A percentile compares a stretch with the other conserved stretches of the same genome.
phyloP scores from a whole-genome alignment of 2,329 filamentous ascomycete genomes.

The Harringtonia aguacate region DNA sequence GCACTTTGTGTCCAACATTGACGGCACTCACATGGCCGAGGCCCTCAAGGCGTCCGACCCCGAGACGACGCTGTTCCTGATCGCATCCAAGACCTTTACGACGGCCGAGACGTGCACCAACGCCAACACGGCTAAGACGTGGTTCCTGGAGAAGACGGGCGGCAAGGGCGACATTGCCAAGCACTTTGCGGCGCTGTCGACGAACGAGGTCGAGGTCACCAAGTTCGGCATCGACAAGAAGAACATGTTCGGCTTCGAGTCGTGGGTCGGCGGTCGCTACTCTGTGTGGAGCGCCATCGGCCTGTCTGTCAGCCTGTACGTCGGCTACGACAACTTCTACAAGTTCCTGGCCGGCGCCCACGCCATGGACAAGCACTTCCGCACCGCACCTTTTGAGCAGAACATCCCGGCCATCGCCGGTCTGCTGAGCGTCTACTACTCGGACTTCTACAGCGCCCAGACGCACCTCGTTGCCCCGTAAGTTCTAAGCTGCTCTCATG shows the following conservation, averaged over 20 bases:
- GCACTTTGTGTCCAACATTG: slow-evolving; percentile 99
- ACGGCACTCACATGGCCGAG: slow-evolving; percentile 95
- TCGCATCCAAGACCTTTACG: slow-evolving; percentile 98
- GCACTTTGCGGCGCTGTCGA: slow-evolving; percentile 97
- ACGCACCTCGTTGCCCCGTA: slow-evolving; percentile 93
- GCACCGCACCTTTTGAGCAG: slow-evolving; percentile 76
- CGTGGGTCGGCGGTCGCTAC: slow-evolving; percentile 97
- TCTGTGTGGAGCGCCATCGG: slow-evolving; percentile 99
- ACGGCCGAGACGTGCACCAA: slow-evolving; percentile 96
- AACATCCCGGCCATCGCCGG: slow-evolving; percentile 93
- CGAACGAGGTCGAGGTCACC: slow-evolving; percentile 87
- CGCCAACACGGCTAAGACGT: slow-evolving; percentile 90
- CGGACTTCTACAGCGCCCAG: slow-evolving; percentile 96
- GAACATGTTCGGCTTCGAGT: slow-evolving; percentile 99
- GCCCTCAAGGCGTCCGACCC: slow-evolving; percentile 81
- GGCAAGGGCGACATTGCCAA: slow-evolving; percentile 85
- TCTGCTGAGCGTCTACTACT: slow-evolving; percentile 96
- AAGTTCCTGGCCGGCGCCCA: slow-evolving; percentile 91
- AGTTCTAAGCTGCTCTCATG: slow-evolving; percentile 24
- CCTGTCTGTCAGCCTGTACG: slow-evolving; percentile 84
- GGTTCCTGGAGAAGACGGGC: slow-evolving; percentile 79
- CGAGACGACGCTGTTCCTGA: slow-evolving; percentile 96
- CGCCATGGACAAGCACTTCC: slow-evolving; percentile 98
- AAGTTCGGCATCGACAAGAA: slow-evolving; percentile 98
- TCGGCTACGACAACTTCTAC: slow-evolving; percentile 96